A percentile compares a stretch with the other conserved stretches of the same genome.
Evolutionary conservation across 192 early-diverging fungal genomes (phyloP).

Genomic region (Rhizoclosmatium globosum): DNA sequence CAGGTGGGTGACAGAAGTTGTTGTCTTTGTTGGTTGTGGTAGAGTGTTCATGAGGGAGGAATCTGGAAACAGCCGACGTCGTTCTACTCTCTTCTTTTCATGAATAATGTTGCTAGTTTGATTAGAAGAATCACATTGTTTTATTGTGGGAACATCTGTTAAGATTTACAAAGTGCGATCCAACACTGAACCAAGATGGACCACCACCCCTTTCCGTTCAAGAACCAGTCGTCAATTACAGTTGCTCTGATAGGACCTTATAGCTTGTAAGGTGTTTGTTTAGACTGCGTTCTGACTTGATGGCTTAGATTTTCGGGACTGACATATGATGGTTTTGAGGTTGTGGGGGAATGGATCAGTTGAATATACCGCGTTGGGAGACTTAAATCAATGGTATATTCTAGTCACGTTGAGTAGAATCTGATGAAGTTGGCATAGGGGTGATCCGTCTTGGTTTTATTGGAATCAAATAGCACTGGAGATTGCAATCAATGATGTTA

Average conservation of each 20-base stretch:
- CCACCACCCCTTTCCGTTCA: neutral
- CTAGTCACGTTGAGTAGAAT: no score
- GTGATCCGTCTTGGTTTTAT: neutral
- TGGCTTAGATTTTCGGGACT: neutral
- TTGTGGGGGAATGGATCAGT: neutral
- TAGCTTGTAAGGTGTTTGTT: neutral
- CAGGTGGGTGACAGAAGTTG: no score
- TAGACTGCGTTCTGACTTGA: neutral
- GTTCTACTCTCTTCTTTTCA: no score
- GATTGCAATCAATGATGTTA: constrained; percentile 1
- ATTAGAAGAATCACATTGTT: no score
- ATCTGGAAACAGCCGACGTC: no score
- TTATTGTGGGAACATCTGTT: no score
- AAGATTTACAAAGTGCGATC: no score
- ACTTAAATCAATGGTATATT: neutral
- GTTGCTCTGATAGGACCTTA: neutral
- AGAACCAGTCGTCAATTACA: neutral
- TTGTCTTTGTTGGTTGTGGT: no score
- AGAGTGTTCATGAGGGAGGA: no score
- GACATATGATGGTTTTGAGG: neutral
- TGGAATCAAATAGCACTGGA: neutral
- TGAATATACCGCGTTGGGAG: neutral
- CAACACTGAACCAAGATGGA: no score
- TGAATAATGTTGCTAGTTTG: no score
- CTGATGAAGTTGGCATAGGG: no score